Evolutionary conservation across 2,329 filamentous ascomycete genomes (phyloP).

Genomic region (Dothideomycetes sp.): DNA sequence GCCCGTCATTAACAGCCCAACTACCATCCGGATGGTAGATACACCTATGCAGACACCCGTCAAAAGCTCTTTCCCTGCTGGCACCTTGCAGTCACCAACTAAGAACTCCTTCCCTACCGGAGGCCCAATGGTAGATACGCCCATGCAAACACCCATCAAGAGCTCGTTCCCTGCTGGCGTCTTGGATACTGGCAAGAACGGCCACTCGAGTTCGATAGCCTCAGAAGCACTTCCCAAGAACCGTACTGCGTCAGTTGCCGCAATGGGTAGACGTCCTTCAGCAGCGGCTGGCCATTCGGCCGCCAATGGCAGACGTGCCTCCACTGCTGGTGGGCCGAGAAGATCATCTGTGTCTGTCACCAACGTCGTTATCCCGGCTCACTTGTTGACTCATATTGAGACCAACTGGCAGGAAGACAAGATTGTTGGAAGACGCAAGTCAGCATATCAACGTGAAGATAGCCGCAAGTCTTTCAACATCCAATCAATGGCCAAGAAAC

Average conservation of each 20-base stretch:
- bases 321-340: background rate
- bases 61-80: background rate
- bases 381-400: slow-evolving; percentile 6
- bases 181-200: background rate
- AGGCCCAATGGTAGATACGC: background rate
- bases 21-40: no score
- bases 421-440: slow-evolving; percentile 9
- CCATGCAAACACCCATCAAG: slow-evolving; percentile 2
- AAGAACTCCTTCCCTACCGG: background rate
- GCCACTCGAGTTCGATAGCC: background rate
- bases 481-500: slow-evolving; percentile 5
- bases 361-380: slow-evolving; percentile 11
- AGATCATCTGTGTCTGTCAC: slow-evolving; percentile 8
- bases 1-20: no score
- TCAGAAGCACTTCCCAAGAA: background rate
- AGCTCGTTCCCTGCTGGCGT: background rate
- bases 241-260: background rate
- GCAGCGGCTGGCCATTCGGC: background rate
- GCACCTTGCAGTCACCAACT: background rate
- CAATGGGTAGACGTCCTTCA: background rate
- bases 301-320: background rate
- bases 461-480: slow-evolving; percentile 5
- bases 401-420: slow-evolving; percentile 10
- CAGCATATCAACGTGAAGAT: slow-evolving; percentile 5
- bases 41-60: background rate